Evolutionary conservation across 2,329 filamentous ascomycete species (phyloP).

Genomic region (Orbilia blumenaviensis): DNA sequence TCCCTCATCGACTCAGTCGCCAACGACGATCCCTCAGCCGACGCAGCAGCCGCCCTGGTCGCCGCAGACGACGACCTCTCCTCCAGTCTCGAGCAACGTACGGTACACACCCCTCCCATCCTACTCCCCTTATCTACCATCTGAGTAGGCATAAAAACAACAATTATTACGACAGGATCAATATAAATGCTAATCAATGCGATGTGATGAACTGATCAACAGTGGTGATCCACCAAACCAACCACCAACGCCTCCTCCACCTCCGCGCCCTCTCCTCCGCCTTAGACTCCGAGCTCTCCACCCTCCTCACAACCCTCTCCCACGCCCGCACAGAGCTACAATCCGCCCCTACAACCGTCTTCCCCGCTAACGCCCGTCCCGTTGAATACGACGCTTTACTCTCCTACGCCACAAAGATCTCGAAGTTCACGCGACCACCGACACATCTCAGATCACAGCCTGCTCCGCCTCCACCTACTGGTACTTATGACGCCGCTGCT

Average conservation of each 20-base stretch:
- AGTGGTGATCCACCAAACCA: constrained; percentile 80
- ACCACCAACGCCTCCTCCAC: constrained; percentile 73
- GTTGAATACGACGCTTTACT: constrained; percentile 78
- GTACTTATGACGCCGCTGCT: no score
- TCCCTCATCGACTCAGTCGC: constrained; percentile 80
- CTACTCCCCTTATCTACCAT: not conserved
- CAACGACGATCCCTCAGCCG: constrained; percentile 78
- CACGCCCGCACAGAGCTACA: constrained; percentile 77
- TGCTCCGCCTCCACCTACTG: no score
- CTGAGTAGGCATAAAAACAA: no score
- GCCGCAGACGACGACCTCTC: constrained; percentile 75
- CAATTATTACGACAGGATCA: no score
- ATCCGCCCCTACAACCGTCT: constrained; percentile 69
- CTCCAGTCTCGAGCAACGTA: constrained; percentile 73
- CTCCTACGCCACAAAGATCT: constrained; percentile 79
- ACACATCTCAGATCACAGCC: constrained; percentile 63
- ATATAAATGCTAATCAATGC: not conserved
- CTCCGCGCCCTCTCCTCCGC: constrained; percentile 73
- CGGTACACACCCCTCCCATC: constrained; percentile 39
- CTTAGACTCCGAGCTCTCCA: constrained; percentile 77
- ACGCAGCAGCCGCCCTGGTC: constrained; percentile 74
- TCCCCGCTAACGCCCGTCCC: constrained; percentile 62
- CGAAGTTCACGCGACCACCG: constrained; percentile 79
- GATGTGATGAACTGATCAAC: not conserved
- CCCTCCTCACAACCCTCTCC: constrained; percentile 75